A percentile compares a stretch with the other conserved stretches of the same genome.
These are phyloP conservation scores for Neurospora tetraspora DNA, from an alignment of 495 filamentous ascomycete genomes.

Conservation along the genomic window DNA sequence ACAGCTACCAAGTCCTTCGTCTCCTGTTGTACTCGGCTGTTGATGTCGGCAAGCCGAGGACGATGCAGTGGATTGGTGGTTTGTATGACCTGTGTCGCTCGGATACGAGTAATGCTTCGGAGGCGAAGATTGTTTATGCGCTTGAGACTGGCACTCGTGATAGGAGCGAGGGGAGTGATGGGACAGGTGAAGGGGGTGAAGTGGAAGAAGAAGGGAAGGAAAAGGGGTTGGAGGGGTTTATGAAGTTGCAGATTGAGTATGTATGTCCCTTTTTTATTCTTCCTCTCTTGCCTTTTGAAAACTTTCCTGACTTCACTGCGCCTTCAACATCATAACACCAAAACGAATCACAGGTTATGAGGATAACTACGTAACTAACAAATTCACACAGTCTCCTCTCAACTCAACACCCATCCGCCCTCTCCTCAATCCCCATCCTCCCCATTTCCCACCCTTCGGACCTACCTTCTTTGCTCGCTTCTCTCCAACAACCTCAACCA, in stretches of 20 bases:
- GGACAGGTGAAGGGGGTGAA: not conserved
- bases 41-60: not conserved
- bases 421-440: not conserved
- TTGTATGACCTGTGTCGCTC: not conserved
- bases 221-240: not conserved
- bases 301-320: too few relatives aligned
- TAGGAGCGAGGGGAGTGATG: not conserved
- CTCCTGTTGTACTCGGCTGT: not conserved
- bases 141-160: not conserved
- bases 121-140: not conserved
- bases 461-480: not conserved
- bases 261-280: not conserved
- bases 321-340: not conserved
- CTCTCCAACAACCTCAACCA: not conserved
- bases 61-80: not conserved
- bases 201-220: not conserved
- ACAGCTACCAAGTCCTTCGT: not conserved
- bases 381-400: not conserved
- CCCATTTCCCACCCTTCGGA: not conserved
- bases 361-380: too few relatives aligned
- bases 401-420: not conserved
- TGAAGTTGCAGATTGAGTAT: not conserved
- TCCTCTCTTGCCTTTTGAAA: not conserved
- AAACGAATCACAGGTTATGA: too few relatives aligned
- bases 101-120: not conserved